A percentile compares a stretch with the other conserved stretches of the same genome.
Evolutionary conservation across 345 rosid genomes (phyloP).

Genomic region (Populus alba): DNA sequence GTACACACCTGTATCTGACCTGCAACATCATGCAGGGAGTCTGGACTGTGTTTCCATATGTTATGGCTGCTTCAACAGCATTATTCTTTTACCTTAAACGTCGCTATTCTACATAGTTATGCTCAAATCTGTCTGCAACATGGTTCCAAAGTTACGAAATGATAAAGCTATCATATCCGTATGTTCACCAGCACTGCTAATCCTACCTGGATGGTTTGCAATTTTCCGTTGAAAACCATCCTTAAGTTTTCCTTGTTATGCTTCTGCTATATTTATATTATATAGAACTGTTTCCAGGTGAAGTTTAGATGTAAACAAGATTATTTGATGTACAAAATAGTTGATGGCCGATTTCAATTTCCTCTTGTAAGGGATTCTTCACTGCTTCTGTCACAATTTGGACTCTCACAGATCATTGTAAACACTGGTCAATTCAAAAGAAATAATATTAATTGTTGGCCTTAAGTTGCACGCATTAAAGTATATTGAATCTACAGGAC

Average conservation of each 20-base stretch:
- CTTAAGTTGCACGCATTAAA: too few relatives aligned
- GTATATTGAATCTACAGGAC: too few relatives aligned
- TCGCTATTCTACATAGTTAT: conserved; percentile 29
- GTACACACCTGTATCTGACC: conserved; percentile 2
- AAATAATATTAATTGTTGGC: too few relatives aligned
- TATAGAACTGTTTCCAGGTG: too few relatives aligned
- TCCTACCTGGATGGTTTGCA: conserved; percentile 20
- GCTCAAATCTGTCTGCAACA: not conserved
- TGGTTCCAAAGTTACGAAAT: not conserved
- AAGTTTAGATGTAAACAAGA: too few relatives aligned
- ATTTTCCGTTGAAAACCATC: conserved; percentile 21
- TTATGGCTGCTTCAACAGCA: conserved; percentile 69
- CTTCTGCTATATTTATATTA: not conserved
- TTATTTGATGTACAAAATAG: too few relatives aligned
- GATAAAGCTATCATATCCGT: not conserved
- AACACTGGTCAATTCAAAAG: too few relatives aligned
- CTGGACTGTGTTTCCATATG: conserved; percentile 78
- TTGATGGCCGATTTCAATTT: too few relatives aligned
- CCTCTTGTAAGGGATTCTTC: too few relatives aligned
- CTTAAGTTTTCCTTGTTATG: not conserved
- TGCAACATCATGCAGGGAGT: conserved; percentile 50
- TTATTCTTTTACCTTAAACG: conserved; percentile 45
- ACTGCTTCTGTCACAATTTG: too few relatives aligned
- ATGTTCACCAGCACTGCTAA: not conserved
- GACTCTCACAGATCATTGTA: too few relatives aligned